Evolutionary conservation across 1,139 yeast genomes (phyloP).

Genomic region (Saccharomyces hybrid): DNA sequence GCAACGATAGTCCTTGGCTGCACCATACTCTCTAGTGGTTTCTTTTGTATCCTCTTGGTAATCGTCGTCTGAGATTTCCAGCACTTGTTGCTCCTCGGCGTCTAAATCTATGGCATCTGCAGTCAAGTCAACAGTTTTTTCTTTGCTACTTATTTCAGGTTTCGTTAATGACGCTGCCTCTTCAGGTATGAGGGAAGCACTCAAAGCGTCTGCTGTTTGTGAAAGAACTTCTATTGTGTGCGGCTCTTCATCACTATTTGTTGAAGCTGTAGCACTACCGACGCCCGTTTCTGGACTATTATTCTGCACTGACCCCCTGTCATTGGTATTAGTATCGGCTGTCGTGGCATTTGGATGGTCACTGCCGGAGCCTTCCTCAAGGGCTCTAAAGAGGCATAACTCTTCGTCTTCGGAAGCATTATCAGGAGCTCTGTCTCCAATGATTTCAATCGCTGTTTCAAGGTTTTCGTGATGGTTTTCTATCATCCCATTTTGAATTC

Average conservation of each 20-base stretch:
- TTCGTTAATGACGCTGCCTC: neutral
- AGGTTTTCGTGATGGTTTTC: neutral
- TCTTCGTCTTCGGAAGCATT: neutral
- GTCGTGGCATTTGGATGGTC: neutral
- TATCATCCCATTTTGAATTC: neutral
- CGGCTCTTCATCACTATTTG: conserved; percentile 5
- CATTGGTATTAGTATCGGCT: neutral
- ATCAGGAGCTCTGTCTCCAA: neutral
- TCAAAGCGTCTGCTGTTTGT: neutral
- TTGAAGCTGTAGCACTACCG: neutral
- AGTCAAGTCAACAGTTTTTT: neutral
- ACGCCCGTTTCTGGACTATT: neutral
- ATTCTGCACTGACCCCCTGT: neutral
- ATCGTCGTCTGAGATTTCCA: conserved; percentile 25
- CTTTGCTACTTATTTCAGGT: neutral
- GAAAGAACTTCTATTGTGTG: conserved; percentile 1
- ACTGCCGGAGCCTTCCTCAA: neutral
- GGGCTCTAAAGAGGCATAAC: neutral
- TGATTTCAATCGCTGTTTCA: neutral
- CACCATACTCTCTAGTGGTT: too few relatives aligned
- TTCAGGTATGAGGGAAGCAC: neutral
- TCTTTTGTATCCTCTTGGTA: conserved; percentile 10
- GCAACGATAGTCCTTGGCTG: too few relatives aligned
- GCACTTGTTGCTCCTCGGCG: conserved; percentile 26
- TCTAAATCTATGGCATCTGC: conserved; percentile 16